Evolutionary conservation across 2,329 filamentous ascomycete genomes (phyloP).

Genomic region (Nannizziopsis arthrosporioides): DNA sequence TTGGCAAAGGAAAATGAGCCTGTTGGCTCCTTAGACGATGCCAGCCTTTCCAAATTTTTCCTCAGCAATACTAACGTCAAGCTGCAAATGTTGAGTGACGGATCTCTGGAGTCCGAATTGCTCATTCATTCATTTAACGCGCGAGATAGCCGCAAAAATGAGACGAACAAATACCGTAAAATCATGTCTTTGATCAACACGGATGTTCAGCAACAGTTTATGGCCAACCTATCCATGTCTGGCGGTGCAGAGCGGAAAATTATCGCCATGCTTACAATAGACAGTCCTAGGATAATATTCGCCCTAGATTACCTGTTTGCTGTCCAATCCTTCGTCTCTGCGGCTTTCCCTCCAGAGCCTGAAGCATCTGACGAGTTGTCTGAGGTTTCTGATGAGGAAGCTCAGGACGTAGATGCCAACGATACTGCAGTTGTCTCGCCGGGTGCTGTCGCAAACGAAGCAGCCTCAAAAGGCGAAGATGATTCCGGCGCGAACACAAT

Average conservation of each 20-base stretch:
- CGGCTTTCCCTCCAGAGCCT: constrained; percentile 51
- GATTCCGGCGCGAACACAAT: constrained; percentile 48
- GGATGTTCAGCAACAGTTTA: constrained; percentile 85
- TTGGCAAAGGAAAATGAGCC: constrained; percentile 63
- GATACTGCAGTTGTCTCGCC: neutral
- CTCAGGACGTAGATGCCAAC: constrained; percentile 19
- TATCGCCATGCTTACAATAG: constrained; percentile 84
- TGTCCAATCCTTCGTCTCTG: constrained; percentile 68
- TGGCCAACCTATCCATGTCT: constrained; percentile 91
- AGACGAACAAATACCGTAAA: constrained; percentile 90
- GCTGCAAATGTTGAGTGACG: constrained; percentile 82
- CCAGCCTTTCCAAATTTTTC: constrained; percentile 86
- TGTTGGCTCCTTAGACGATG: constrained; percentile 62
- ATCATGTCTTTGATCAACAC: constrained; percentile 98
- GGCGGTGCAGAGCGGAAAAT: constrained; percentile 68
- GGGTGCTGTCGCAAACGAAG: neutral
- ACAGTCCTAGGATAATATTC: constrained; percentile 89
- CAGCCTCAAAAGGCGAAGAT: constrained; percentile 21
- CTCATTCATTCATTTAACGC: constrained; percentile 92
- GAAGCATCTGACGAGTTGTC: constrained; percentile 24
- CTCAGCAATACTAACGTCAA: constrained; percentile 87
- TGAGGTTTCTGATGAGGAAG: constrained; percentile 26
- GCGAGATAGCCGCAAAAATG: constrained; percentile 73
- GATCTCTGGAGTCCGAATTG: constrained; percentile 82
- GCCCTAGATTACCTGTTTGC: constrained; percentile 92